Conservation (phyloP, 2,329 filamentous ascomycete genomes). For the Colletotrichum euphorbiae region DNA sequence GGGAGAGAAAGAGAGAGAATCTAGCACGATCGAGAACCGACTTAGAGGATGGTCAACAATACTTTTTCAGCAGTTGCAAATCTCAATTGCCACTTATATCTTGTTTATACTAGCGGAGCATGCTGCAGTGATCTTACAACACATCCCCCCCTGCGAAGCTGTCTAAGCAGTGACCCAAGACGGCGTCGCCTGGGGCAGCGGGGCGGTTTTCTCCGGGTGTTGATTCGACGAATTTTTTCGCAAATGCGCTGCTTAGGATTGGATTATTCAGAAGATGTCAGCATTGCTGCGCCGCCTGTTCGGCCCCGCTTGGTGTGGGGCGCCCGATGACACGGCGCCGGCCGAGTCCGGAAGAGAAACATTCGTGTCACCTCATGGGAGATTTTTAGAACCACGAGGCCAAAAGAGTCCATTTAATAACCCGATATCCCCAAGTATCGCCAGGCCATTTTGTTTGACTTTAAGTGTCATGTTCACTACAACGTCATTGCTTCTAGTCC, state of each 20-base stretch:
- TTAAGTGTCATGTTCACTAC: no score
- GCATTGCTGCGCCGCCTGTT: neutral
- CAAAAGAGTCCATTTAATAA: no score
- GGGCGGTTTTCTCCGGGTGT: neutral
- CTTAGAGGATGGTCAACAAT: constrained; percentile 12
- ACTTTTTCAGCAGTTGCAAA: constrained; percentile 41
- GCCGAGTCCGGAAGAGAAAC: no score
- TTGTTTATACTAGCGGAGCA: neutral
- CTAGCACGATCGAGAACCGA: constrained; percentile 39
- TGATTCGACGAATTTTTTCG: constrained; percentile 17
- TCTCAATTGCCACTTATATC: constrained; percentile 29
- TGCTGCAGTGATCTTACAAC: constrained; percentile 38
- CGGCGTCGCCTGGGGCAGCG: neutral
- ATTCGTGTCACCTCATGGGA: no score
- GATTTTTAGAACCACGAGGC: no score
- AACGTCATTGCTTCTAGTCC: no score
- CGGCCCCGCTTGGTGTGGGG: neutral
- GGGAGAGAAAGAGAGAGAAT: neutral
- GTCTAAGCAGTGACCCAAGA: constrained; percentile 36
- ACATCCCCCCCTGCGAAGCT: constrained; percentile 27
- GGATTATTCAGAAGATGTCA: constrained; percentile 42
- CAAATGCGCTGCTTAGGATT: constrained; percentile 34
- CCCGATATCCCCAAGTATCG: no score
- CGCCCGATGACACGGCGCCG: neutral
- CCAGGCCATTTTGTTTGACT: no score